Conservation (phyloP, 495 filamentous ascomycete genomes). For the Aspergillus cavernicola region DNA sequence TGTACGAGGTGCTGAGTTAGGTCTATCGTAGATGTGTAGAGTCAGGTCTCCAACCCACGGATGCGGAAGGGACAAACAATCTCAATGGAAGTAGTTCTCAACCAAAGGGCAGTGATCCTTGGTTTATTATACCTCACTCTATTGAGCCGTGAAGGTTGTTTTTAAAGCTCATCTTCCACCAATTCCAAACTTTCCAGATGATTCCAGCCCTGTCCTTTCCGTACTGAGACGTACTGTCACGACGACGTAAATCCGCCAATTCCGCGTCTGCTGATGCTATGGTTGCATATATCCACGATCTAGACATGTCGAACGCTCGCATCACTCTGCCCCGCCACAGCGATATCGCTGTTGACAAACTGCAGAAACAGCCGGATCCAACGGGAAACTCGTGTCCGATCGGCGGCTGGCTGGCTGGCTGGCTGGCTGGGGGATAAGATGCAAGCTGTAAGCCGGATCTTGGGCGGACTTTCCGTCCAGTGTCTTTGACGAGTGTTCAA, state of each 20-base stretch:
- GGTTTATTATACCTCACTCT: no score
- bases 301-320: background rate
- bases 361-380: background rate
- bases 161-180: background rate
- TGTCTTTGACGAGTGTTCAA: background rate
- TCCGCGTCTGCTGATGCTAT: background rate
- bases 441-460: background rate
- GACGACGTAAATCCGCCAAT: background rate
- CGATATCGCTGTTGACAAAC: background rate
- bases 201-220: background rate
- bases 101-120: no score
- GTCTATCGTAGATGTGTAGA: no score
- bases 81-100: no score
- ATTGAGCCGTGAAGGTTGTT: background rate
- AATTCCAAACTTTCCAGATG: background rate
- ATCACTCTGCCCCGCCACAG: no score
- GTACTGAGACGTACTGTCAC: slow-evolving; percentile 1
- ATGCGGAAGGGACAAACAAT: no score
- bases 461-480: background rate
- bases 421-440: background rate
- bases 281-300: background rate
- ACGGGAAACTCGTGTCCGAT: background rate
- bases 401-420: background rate
- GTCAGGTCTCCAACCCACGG: no score
- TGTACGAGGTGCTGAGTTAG: no score